These are phyloP conservation scores for Brasilioporus rufonigricans DNA, from an alignment of 768 basidiomycete genomes.

Conservation along the genomic window DNA sequence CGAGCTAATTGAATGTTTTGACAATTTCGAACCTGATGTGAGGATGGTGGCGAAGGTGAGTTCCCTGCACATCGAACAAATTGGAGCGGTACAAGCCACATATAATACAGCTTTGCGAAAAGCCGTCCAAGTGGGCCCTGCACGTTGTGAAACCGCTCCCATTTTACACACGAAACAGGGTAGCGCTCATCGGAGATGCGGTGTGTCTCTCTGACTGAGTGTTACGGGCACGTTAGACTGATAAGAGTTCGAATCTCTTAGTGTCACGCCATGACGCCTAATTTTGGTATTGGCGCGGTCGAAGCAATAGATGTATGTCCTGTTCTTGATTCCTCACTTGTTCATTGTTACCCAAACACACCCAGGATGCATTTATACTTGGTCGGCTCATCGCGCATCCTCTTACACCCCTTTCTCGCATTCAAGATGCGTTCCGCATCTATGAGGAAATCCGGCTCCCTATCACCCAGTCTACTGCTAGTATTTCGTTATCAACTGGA, in stretches of 20 bases:
- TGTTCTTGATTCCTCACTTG: no score
- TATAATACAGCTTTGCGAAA: constrained; percentile 32
- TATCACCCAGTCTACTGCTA: background rate
- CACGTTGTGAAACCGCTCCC: constrained; percentile 41
- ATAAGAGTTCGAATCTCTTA: background rate
- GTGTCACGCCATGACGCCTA: background rate
- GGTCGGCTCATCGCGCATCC: constrained; percentile 21
- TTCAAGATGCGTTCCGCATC: constrained; percentile 1
- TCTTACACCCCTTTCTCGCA: constrained; percentile 1
- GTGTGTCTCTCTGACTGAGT: constrained; percentile 20
- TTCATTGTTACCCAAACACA: background rate
- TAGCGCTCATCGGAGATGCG: constrained; percentile 52
- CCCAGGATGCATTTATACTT: constrained; percentile 10
- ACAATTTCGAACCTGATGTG: constrained; percentile 39
- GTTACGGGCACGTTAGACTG: background rate
- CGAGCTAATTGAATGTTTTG: constrained; percentile 32
- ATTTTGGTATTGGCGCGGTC: background rate
- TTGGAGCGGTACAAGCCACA: background rate
- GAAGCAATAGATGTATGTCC: background rate
- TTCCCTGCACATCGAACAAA: background rate
- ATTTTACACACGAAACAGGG: constrained; percentile 36
- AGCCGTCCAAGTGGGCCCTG: constrained; percentile 44
- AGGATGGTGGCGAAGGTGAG: constrained; percentile 28
- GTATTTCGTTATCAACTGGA: background rate
- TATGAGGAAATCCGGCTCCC: background rate